Percentiles rank a stretch among this genome's conserved stretches.
These are phyloP conservation scores for Ichthyophonus hoferi DNA, from an alignment of 208 protist genomes.

Conservation along the genomic window DNA sequence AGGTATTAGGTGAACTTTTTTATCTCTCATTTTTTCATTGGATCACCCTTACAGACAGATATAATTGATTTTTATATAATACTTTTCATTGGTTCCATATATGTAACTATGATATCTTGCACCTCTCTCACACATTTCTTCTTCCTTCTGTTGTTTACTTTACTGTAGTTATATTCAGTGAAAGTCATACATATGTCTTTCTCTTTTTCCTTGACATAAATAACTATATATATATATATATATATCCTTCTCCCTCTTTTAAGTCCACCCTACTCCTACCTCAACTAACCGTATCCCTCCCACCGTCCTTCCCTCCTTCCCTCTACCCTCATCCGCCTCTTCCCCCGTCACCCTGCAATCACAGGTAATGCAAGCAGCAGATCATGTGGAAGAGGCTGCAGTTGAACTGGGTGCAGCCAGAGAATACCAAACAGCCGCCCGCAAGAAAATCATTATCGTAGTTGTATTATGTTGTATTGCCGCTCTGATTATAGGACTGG, in stretches of 20 bases:
- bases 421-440: constrained; percentile 9
- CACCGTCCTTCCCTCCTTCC: neutral
- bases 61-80: too few species aligned
- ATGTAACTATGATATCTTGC: too few species aligned
- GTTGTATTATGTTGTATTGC: neutral
- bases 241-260: neutral
- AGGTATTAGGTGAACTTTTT: too few species aligned
- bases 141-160: too few species aligned
- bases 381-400: constrained; percentile 11
- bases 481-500: neutral
- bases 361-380: constrained; percentile 11
- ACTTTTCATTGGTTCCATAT: too few species aligned
- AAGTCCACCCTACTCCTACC: neutral
- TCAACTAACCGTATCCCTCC: neutral
- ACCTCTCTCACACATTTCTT: too few species aligned
- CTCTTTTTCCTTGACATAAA: too few species aligned
- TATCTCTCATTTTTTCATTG: too few species aligned
- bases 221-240: too few species aligned
- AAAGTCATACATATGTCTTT: too few species aligned
- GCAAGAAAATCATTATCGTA: neutral
- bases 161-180: too few species aligned
- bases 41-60: too few species aligned
- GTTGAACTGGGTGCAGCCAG: constrained; percentile 5
- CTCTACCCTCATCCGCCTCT: neutral
- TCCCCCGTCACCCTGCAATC: neutral